Percentiles rank a stretch among this genome's conserved stretches.
phyloP scores from a whole-genome alignment of 768 basidiomycete species.

The Podaxis rugospora region DNA sequence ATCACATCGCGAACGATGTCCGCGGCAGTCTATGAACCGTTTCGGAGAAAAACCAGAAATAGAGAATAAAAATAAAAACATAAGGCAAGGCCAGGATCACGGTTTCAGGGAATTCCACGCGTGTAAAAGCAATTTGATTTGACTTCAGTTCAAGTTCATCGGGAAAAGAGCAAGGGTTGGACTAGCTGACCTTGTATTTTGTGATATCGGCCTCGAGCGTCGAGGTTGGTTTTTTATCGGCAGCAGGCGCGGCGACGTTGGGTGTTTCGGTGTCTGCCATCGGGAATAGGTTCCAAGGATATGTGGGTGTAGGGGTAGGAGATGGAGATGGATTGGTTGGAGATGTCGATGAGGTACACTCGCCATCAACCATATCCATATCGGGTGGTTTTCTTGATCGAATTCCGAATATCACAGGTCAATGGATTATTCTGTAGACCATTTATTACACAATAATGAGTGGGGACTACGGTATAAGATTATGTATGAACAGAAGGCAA shows the following conservation, averaged over 20 bases:
- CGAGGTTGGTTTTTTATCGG: conserved; percentile 49
- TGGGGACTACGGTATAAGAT: background rate
- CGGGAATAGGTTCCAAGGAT: background rate
- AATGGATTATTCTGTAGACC: background rate
- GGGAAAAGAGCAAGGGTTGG: background rate
- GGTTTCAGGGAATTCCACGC: background rate
- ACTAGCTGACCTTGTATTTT: conserved; percentile 73
- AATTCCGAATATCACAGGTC: conserved; percentile 2
- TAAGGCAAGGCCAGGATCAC: no score
- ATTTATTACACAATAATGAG: background rate
- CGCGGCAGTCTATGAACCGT: conserved; percentile 64
- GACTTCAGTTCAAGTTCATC: background rate
- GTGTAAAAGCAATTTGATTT: conserved; percentile 6
- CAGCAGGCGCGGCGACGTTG: conserved; percentile 34
- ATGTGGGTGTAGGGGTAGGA: conserved; percentile 9
- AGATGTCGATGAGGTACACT: conserved; percentile 7
- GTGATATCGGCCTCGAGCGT: conserved; percentile 73
- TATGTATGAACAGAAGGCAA: background rate
- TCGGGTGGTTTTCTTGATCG: conserved; percentile 10
- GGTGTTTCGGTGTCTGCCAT: conserved; percentile 65
- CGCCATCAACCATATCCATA: conserved; percentile 19
- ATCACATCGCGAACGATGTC: conserved; percentile 84
- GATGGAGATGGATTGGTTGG: conserved; percentile 10
- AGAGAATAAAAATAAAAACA: background rate
- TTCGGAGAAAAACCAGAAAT: background rate